Evolutionary conservation across 306 rosid species (phyloP), one percentile per base, ranked within the genome.

Genomic region (Vicia sativa): DNA sequence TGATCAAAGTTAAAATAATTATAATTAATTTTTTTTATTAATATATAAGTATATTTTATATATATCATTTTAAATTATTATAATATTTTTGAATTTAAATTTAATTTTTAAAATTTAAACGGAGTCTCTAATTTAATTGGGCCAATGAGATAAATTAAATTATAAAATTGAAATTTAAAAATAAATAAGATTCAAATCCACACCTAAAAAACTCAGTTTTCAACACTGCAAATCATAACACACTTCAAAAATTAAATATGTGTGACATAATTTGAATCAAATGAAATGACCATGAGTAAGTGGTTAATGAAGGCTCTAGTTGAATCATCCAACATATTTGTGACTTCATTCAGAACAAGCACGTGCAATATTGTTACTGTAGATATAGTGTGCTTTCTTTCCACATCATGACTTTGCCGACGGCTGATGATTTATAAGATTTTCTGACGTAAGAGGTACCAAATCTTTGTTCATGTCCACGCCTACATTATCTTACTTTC

Each of bases 371-470:
- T 18, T 63, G 58, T 31, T 53, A 74, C 74, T 67, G 48, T 75
- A 25, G 67, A 18, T 54, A 45, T 41, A 39, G 57, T 41, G 54
- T 62, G 56, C 65, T 67, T 25, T 43, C 43, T 57, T 44, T 15
- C 37, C 16, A 31, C 9, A 49, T 44, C 56, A 49, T 49, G 37
- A 48, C 75, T 59, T 61, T 61, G 49, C 62, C 66, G 72, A 70
- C 45, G 80, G 69, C 77, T 57, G 42, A 56, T 56, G 45, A 70
- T 66, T 62, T 50, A 4, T 21, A 14, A 77, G 74, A 72, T 72
- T 72, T 65, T 58, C 53, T 72, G 77, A 77, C 70, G 64, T 11
- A 71, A 19, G 58, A 57, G 9, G 14, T 10, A n/a, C 44, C 25
- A 70, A 45, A 60, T 77, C 74, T 59, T 65, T 71, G n/a, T 65